phyloP scores from a whole-genome alignment of 306 rosid genomes.

The Dalbergia oliveri region DNA sequence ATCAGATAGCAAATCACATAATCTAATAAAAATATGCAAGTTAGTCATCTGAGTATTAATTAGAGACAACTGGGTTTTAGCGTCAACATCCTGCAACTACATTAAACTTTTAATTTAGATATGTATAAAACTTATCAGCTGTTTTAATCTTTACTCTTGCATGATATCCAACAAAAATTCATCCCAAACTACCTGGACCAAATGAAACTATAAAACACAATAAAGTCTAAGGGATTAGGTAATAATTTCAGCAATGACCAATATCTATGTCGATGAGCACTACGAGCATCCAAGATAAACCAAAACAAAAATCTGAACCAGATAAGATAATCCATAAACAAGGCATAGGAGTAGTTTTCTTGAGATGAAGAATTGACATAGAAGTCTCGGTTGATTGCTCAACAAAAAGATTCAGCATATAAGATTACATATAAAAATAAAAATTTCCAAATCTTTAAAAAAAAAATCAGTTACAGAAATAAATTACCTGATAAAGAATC shows the following conservation, averaged over 20 bases:
- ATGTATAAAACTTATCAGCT: conserved; percentile 5
- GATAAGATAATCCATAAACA: conserved; percentile 31
- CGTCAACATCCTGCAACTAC: conserved; percentile 23
- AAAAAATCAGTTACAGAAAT: conserved; percentile 34
- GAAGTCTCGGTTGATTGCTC: conserved; percentile 11
- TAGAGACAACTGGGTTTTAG: conserved; percentile 9
- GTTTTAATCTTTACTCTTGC: background rate
- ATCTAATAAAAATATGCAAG: conserved; percentile 1
- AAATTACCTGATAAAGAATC: conserved; percentile 88
- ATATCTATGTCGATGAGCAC: conserved; percentile 29
- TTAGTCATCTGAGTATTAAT: conserved; percentile 21
- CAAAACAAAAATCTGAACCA: conserved; percentile 3
- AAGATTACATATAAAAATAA: conserved; percentile 12
- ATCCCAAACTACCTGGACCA: conserved; percentile 8
- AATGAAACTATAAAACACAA: conserved; percentile 28
- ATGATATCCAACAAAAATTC: conserved; percentile 31
- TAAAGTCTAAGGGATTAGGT: conserved; percentile 9
- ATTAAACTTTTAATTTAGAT: conserved; percentile 25
- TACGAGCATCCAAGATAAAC: conserved; percentile 23
- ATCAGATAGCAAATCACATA: conserved; percentile 22
- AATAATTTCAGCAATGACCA: conserved; percentile 14
- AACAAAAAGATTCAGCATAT: conserved; percentile 10
- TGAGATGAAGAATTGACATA: conserved; percentile 17
- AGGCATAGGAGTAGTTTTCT: background rate
- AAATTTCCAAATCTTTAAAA: background rate